Evolutionary conservation across 306 rosid species (phyloP).

Genomic region (Gynostemma pentaphyllum): DNA sequence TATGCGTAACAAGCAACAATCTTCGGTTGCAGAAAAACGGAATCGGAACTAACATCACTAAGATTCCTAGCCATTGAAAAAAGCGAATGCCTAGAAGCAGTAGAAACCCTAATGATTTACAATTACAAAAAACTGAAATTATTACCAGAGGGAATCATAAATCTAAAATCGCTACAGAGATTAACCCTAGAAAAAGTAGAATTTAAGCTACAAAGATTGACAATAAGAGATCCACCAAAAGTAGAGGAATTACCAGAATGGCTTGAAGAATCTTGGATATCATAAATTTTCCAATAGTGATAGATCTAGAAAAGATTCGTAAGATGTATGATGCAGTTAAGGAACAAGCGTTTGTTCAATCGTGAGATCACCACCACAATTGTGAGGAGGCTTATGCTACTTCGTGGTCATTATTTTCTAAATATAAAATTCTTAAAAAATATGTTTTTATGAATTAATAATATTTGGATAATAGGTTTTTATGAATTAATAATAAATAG

Average conservation of each 20-base stretch:
- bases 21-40: background rate
- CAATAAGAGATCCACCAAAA: background rate
- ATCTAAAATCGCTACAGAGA: background rate
- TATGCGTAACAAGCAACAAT: background rate
- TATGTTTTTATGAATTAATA: too few relatives aligned
- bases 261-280: background rate
- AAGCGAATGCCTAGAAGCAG: background rate
- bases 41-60: background rate
- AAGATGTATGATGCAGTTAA: background rate
- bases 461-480: too few relatives aligned
- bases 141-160: background rate
- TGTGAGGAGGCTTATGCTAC: too few relatives aligned
- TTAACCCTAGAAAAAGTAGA: background rate
- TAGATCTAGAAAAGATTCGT: background rate
- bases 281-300: background rate
- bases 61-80: background rate
- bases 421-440: too few relatives aligned
- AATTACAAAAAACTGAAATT: background rate
- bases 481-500: too few relatives aligned
- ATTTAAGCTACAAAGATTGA: background rate
- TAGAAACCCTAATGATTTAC: slow-evolving; percentile 2
- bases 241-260: background rate
- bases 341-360: background rate
- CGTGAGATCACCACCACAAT: too few relatives aligned
- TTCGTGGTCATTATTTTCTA: too few relatives aligned